Conservation (phyloP, 1,284 basidiomycete genomes). For the Naganishia cerealis region DNA sequence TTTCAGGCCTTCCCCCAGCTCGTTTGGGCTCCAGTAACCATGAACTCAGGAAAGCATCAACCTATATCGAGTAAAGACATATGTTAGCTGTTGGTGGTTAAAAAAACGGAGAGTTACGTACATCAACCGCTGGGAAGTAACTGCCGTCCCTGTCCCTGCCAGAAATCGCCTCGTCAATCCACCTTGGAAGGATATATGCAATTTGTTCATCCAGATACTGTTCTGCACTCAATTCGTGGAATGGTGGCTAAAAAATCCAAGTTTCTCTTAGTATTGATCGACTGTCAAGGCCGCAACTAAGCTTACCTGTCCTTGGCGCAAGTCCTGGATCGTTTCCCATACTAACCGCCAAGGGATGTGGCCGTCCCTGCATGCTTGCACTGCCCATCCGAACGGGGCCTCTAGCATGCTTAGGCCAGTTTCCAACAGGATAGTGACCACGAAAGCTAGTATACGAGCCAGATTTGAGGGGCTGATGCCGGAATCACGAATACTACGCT, state of each 20-base stretch:
- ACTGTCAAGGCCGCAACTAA: not conserved
- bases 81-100: not conserved
- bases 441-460: not conserved
- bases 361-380: conserved; percentile 26
- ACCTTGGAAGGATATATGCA: conserved; percentile 39
- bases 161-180: conserved; percentile 35
- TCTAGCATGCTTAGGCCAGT: conserved; percentile 9
- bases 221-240: conserved; percentile 23
- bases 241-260: conserved; percentile 23
- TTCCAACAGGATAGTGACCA: conserved; percentile 10
- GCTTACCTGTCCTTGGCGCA: conserved; percentile 31
- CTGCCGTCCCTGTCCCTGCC: conserved; percentile 25
- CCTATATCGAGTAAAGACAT: not conserved
- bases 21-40: conserved; percentile 29
- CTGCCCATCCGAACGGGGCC: conserved; percentile 29
- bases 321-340: conserved; percentile 28
- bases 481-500: not conserved
- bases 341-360: conserved; percentile 28
- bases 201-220: conserved; percentile 50
- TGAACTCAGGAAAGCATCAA: conserved; percentile 30
- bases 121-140: conserved; percentile 38
- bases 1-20: conserved; percentile 12
- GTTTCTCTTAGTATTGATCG: not conserved
- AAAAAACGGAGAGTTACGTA: conserved; percentile 12
- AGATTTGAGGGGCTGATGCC: not conserved